Evolutionary conservation across 768 basidiomycete species (phyloP).

Genomic region (Mycena olivaceomarginata): DNA sequence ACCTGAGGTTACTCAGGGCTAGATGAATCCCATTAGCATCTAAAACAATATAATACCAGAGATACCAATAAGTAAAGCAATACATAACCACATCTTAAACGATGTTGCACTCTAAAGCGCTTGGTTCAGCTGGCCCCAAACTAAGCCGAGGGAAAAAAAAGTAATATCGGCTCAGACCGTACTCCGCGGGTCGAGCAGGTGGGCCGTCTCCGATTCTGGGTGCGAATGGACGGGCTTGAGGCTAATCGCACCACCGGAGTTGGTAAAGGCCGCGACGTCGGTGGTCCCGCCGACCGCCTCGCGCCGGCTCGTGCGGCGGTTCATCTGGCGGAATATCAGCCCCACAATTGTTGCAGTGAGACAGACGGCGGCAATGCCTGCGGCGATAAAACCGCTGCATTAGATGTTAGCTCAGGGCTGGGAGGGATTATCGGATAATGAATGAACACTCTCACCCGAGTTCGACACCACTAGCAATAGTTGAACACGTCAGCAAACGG

Average conservation of each 20-base stretch:
- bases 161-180: not conserved
- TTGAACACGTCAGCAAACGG: not conserved
- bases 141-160: not conserved
- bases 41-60: too few relatives aligned
- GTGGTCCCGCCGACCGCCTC: constrained; percentile 8
- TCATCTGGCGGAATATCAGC: constrained; percentile 26
- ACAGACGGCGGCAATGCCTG: constrained; percentile 18
- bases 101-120: not conserved
- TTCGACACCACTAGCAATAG: not conserved
- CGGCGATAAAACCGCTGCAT: constrained; percentile 20
- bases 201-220: constrained; percentile 24
- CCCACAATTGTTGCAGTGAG: constrained; percentile 15
- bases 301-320: constrained; percentile 7
- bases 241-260: constrained; percentile 14
- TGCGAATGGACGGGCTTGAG: constrained; percentile 17
- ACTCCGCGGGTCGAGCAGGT: constrained; percentile 21
- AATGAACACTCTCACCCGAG: too few relatives aligned
- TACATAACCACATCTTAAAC: not conserved
- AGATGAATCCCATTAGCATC: too few relatives aligned
- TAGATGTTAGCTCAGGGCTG: too few relatives aligned
- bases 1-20: too few relatives aligned
- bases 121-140: not conserved
- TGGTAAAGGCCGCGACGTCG: constrained; percentile 31
- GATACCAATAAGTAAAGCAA: not conserved
- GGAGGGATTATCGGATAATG: too few relatives aligned